Evolutionary conservation across 805 yeast genomes (phyloP).

Genomic region (Myxozyma geophila): DNA sequence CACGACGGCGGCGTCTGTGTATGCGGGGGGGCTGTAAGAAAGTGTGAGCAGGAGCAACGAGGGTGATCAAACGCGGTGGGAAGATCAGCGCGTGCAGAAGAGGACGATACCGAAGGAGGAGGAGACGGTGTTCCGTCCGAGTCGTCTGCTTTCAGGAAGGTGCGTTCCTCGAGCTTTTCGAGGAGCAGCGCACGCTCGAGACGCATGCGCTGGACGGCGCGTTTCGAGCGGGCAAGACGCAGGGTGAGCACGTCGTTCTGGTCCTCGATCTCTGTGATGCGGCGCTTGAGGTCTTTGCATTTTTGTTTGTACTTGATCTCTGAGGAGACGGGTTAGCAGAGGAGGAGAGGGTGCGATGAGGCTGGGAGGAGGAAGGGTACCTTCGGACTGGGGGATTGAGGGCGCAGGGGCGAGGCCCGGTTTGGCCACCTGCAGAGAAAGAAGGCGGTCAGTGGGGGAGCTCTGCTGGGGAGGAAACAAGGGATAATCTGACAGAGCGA

Average conservation of each 20-base stretch:
- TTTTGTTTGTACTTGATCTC: slow-evolving; percentile 59
- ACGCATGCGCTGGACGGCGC: slow-evolving; percentile 74
- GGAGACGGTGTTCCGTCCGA: slow-evolving; percentile 42
- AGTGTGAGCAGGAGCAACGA: background rate
- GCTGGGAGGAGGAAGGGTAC: slow-evolving; percentile 3
- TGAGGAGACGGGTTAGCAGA: slow-evolving; percentile 4
- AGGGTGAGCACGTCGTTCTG: slow-evolving; percentile 61
- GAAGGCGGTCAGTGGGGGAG: background rate
- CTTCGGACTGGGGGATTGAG: slow-evolving; percentile 32
- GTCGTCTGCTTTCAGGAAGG: slow-evolving; percentile 39
- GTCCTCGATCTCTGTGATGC: slow-evolving; percentile 38
- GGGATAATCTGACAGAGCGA: background rate
- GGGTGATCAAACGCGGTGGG: background rate
- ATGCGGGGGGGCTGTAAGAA: slow-evolving; percentile 26
- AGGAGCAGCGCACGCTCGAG: slow-evolving; percentile 80
- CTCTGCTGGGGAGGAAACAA: background rate
- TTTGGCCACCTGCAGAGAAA: background rate
- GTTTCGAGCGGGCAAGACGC: slow-evolving; percentile 76
- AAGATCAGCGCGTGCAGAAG: background rate
- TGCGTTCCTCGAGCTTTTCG: slow-evolving; percentile 71
- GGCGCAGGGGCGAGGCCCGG: slow-evolving; percentile 22
- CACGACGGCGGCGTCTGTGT: slow-evolving; percentile 18
- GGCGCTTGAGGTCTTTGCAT: slow-evolving; percentile 69
- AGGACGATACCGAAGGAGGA: slow-evolving; percentile 38
- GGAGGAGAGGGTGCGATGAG: background rate